Evolutionary conservation across 1,284 basidiomycete genomes (phyloP).

Genomic region (Salmacisia buchloeana): DNA sequence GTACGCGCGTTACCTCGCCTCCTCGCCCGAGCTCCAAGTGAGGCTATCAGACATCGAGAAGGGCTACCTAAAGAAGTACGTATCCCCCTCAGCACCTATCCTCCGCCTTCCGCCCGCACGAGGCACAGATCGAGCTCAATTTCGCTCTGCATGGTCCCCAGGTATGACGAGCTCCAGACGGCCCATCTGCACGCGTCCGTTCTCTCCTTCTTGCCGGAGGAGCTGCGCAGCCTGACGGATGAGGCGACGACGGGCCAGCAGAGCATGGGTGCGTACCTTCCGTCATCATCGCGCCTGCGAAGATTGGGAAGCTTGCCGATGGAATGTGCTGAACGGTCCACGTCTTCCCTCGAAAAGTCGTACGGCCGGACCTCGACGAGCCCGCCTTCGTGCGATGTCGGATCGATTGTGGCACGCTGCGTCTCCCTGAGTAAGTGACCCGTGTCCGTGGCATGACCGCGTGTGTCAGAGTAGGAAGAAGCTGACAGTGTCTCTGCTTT

Average conservation of each 20-base stretch:
- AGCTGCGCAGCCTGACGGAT: conserved; percentile 28
- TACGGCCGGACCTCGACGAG: conserved; percentile 31
- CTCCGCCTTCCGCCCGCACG: neutral
- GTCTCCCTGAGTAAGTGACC: conserved; percentile 29
- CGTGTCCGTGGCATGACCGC: neutral
- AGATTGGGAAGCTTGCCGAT: neutral
- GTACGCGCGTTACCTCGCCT: conserved; percentile 22
- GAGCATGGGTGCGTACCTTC: conserved; percentile 32
- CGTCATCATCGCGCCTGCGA: neutral
- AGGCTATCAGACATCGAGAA: conserved; percentile 30
- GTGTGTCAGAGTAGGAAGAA: neutral
- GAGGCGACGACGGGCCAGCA: conserved; percentile 15
- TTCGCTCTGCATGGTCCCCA: too few species aligned
- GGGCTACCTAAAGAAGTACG: conserved; percentile 28
- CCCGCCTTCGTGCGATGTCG: conserved; percentile 45
- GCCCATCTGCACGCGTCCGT: conserved; percentile 30
- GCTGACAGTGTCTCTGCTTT: neutral
- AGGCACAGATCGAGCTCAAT: neutral
- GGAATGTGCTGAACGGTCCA: neutral
- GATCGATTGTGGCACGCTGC: conserved; percentile 35
- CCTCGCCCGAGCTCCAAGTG: conserved; percentile 12
- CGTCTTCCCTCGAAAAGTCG: conserved; percentile 17
- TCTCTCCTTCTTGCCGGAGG: conserved; percentile 33
- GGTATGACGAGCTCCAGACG: conserved; percentile 29
- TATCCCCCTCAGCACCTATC: neutral